These are phyloP conservation scores for Papiliotrema terrestris DNA, from an alignment of 1,284 basidiomycete genomes.

Conservation along the genomic window DNA sequence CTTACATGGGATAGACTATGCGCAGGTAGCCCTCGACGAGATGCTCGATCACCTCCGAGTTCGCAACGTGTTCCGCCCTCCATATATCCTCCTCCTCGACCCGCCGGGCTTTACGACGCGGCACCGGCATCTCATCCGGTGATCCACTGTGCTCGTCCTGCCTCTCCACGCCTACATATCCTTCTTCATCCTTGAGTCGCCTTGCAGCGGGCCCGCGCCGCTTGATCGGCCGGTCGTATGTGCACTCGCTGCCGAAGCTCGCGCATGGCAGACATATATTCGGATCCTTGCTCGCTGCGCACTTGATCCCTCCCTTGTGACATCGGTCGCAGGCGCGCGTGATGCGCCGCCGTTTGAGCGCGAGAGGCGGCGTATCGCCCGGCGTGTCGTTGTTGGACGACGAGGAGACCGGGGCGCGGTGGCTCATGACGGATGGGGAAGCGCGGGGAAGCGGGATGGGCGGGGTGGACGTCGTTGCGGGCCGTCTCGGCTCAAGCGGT, in stretches of 20 bases:
- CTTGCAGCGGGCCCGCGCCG: constrained; percentile 27
- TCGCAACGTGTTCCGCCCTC: constrained; percentile 28
- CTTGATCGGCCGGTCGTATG: constrained; percentile 43
- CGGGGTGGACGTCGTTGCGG: too few species aligned
- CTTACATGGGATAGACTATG: constrained; percentile 41
- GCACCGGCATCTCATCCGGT: background rate
- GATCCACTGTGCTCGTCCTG: background rate
- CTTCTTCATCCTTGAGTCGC: background rate
- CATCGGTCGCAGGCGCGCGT: constrained; percentile 43
- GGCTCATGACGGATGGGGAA: too few species aligned
- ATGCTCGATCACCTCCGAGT: constrained; percentile 24
- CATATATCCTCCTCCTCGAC: background rate
- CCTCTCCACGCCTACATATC: background rate
- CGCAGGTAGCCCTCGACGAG: constrained; percentile 30
- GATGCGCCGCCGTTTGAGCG: constrained; percentile 1
- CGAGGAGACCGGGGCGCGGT: too few species aligned
- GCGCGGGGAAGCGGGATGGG: too few species aligned
- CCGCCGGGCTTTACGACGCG: background rate
- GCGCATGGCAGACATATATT: constrained; percentile 37
- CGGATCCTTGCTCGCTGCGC: constrained; percentile 12
- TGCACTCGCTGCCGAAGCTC: constrained; percentile 38
- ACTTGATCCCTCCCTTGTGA: constrained; percentile 41
- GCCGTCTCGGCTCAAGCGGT: too few species aligned
- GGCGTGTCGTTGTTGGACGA: too few species aligned
- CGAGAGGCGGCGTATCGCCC: too few species aligned